Evolutionary conservation across 371 early-diverging fungal species (phyloP), one percentile per base, ranked within the genome.

Genomic region (Mortierella sp.): DNA sequence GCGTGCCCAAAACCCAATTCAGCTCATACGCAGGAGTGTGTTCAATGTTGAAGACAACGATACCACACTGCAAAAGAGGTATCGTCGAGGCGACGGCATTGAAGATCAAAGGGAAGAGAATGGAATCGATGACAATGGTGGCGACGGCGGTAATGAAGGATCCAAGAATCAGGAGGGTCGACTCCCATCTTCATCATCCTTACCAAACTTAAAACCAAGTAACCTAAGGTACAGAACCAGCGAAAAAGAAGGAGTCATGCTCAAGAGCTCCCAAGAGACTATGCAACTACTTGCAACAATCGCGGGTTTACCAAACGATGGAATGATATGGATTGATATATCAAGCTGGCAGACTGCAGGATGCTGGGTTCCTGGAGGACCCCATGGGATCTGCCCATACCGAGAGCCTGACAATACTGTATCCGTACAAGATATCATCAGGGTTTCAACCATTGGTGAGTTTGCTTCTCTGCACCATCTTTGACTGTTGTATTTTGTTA

Each of bases 331-430:
- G 81, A 81, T 81, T 62, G 81, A 81, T 55, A 81, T 81, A 33
- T 81, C 81, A 8, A 81, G 81, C 47, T 81, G 81, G 81, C 81
- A 81, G 50, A 81, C 81, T 9, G 81, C 81, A 15, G 81, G 81
- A 16, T 81, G 81, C 41, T 81, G 81, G 81, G 76, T 81, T 9
- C 76, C 81, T 19, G 81, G 81, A 43, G 81, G 81, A 0, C 13
- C 62, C 9, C 38, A 81, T 3, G 81, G 81, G 2, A 57, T 57
- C 47, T 81, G 81, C 43, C 81, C 81, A 0, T 81, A 81, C 41
- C 75, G 63, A 33, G 68, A 36, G 0, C 75, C 81, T 3, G 81
- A 81, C 19, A 70, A 75, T 53, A 81, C 81, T 2, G 81, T 69
- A 19, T 76, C 81, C 9, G 59, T 81, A 3, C 81, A 72, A 61